Evolutionary conservation across 2,329 filamentous ascomycete genomes (phyloP).

Genomic region (Aspergillus floridensis): DNA sequence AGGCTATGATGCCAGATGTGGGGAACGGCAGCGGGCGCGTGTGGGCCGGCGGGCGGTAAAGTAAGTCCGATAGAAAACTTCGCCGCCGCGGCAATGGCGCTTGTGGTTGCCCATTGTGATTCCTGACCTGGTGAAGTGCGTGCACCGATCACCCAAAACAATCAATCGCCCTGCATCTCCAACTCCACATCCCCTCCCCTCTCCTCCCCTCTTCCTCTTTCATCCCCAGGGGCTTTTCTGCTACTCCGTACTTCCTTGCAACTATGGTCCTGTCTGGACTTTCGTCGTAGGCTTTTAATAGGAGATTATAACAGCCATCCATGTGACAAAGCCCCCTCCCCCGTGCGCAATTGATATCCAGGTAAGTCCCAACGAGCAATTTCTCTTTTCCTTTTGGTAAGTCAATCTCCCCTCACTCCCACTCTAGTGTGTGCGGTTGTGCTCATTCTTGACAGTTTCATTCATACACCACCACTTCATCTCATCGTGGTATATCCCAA

Average conservation of each 20-base stretch:
- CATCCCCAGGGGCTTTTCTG: neutral
- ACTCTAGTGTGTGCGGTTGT: neutral
- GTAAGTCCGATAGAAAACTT: conserved; percentile 16
- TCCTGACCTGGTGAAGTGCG: neutral
- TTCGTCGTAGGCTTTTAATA: neutral
- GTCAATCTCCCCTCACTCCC: neutral
- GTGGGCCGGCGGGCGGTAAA: neutral
- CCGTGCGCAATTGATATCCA: conserved; percentile 3
- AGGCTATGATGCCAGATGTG: conserved; percentile 14
- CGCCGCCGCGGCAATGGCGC: conserved; percentile 23
- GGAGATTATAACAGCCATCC: neutral
- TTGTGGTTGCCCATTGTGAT: conserved; percentile 17
- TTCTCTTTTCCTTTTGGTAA: conserved; percentile 3
- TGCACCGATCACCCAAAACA: conserved; percentile 21
- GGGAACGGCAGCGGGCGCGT: conserved; percentile 11
- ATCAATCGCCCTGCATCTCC: conserved; percentile 7
- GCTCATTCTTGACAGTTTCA: neutral
- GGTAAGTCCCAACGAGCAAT: conserved; percentile 18
- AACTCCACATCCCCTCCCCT: neutral
- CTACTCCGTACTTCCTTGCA: neutral
- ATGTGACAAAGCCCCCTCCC: neutral
- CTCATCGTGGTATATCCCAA: conserved; percentile 20
- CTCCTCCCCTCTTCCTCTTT: neutral
- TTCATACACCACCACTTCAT: conserved; percentile 1
- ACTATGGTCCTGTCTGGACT: conserved; percentile 10